A percentile compares a stretch with the other conserved stretches of the same genome.
phyloP scores from a whole-genome alignment of 2,329 filamentous ascomycete species.

The Fusarium sp. region DNA sequence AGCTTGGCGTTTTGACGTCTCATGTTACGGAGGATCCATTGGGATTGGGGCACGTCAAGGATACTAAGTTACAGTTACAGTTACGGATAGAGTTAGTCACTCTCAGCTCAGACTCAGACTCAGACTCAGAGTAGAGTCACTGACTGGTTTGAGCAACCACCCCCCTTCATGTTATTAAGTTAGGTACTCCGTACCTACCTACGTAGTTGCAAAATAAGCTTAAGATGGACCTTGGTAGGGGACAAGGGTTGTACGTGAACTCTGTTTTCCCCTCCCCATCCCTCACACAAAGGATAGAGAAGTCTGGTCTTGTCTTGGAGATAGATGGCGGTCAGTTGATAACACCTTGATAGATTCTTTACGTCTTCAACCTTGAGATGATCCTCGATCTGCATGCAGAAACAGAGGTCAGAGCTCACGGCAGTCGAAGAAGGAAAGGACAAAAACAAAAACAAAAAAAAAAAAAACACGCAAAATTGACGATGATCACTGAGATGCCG shows the following conservation, averaged over 20 bases:
- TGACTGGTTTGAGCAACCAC: conserved; percentile 18
- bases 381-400: background rate
- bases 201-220: conserved; percentile 44
- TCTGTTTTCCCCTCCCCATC: background rate
- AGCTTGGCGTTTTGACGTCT: conserved; percentile 36
- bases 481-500: conserved; percentile 37
- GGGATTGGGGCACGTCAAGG: background rate
- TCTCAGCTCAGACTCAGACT: background rate
- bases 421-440: background rate
- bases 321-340: background rate
- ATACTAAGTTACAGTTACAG: conserved; percentile 1
- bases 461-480: conserved; percentile 19
- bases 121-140: background rate
- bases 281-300: background rate
- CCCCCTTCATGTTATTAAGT: background rate
- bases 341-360: background rate
- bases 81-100: conserved; percentile 1
- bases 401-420: background rate
- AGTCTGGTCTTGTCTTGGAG: background rate
- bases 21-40: conserved; percentile 11
- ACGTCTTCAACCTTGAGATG: background rate
- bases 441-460: no score
- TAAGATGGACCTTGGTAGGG: conserved; percentile 40
- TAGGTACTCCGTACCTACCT: background rate
- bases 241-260: conserved; percentile 32